Evolutionary conservation across 176 grass and related monocot species (phyloP).

Genomic region (Coix lacrymajobi): DNA sequence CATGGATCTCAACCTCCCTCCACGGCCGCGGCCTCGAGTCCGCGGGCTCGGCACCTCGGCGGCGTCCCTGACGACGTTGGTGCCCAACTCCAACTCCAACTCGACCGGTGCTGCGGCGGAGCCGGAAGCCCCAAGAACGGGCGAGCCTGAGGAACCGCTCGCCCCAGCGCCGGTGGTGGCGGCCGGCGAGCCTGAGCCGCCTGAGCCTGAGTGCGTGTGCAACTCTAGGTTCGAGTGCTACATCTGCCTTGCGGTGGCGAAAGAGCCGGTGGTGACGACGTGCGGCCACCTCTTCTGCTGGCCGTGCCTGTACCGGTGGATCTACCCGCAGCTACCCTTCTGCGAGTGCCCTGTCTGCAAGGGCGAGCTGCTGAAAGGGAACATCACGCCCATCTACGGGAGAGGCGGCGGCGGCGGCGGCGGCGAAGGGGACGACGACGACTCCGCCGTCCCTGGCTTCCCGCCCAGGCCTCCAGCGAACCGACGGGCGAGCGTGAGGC

Average conservation of each 20-base stretch:
- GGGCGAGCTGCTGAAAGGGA: slow-evolving; percentile 50
- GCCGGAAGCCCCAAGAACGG: neutral
- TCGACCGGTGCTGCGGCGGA: neutral
- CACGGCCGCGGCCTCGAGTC: slow-evolving; percentile 34
- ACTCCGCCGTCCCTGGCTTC: slow-evolving; percentile 17
- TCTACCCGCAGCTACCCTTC: slow-evolving; percentile 36
- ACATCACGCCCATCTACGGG: slow-evolving; percentile 81
- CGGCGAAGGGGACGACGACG: slow-evolving; percentile 5
- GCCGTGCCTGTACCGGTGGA: slow-evolving; percentile 81
- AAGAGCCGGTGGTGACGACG: slow-evolving; percentile 69
- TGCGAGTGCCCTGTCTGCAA: slow-evolving; percentile 89
- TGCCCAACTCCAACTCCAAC: neutral
- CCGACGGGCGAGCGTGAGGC: slow-evolving; percentile 52
- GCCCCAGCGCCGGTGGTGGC: neutral
- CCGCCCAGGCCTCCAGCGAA: slow-evolving; percentile 60
- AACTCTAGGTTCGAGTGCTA: slow-evolving; percentile 72
- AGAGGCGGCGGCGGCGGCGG: slow-evolving; percentile 46
- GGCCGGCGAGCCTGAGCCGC: too few relatives aligned
- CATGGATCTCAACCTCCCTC: slow-evolving; percentile 61
- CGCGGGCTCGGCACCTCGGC: slow-evolving; percentile 22
- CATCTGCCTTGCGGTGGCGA: slow-evolving; percentile 73
- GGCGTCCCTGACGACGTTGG: neutral
- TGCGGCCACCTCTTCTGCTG: slow-evolving; percentile 96
- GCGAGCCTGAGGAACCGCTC: neutral
- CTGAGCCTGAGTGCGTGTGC: too few relatives aligned